phyloP scores from a whole-genome alignment of 2,329 filamentous ascomycete species.

The Exserohilum rostratum region DNA sequence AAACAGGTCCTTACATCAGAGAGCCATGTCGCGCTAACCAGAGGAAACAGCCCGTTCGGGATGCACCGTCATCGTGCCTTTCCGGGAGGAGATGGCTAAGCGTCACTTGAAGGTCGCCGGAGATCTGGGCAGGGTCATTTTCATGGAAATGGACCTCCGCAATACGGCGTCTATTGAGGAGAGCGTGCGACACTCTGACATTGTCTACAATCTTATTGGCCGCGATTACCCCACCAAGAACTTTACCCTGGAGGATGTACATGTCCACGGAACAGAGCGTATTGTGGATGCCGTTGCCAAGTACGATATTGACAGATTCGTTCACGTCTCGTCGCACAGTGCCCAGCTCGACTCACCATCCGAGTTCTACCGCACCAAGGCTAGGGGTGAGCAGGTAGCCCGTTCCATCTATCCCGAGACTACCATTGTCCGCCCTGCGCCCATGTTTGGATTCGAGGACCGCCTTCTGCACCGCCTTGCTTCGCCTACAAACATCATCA shows the following conservation, averaged over 20 bases:
- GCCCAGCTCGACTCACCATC: conserved; percentile 79
- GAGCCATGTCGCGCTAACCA: conserved; percentile 23
- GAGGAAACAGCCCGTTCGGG: conserved; percentile 77
- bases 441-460: conserved; percentile 95
- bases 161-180: conserved; percentile 97
- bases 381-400: conserved; percentile 80
- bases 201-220: conserved; percentile 95
- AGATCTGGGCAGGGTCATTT: conserved; percentile 87
- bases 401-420: conserved; percentile 94
- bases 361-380: conserved; percentile 92
- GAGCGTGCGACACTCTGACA: conserved; percentile 93
- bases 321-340: conserved; percentile 96
- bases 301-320: conserved; percentile 95
- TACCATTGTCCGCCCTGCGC: conserved; percentile 92
- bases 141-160: conserved; percentile 91
- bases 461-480: conserved; percentile 87
- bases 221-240: conserved; percentile 98
- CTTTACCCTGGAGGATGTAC: conserved; percentile 89
- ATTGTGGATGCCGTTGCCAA: conserved; percentile 95
- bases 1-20: not conserved
- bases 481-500: conserved; percentile 79
- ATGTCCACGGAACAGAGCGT: conserved; percentile 88
- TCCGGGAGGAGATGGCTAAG: conserved; percentile 97
- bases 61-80: conserved; percentile 92
- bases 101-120: conserved; percentile 95